Conservation (phyloP, 805 yeast species). For the Ogataea philodendri region DNA sequence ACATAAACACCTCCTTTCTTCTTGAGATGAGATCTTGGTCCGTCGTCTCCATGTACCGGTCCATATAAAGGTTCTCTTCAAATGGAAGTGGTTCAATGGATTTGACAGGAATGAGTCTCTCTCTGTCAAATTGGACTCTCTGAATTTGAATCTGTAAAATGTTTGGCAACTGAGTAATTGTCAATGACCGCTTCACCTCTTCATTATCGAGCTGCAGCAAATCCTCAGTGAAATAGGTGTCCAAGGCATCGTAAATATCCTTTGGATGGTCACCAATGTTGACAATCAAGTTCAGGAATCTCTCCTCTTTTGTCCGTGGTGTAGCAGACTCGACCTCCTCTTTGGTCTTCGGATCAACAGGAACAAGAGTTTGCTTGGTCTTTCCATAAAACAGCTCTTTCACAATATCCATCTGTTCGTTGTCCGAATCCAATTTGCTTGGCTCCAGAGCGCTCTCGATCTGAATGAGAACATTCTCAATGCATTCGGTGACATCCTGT, state of each 20-base stretch:
- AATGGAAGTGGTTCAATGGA: constrained; percentile 80
- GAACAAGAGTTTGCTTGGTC: constrained; percentile 72
- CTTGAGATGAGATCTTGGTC: constrained; percentile 51
- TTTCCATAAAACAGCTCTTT: constrained; percentile 83
- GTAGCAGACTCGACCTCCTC: constrained; percentile 27
- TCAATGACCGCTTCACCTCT: constrained; percentile 66
- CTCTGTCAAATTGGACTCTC: constrained; percentile 86
- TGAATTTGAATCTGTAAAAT: constrained; percentile 90
- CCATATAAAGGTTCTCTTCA: constrained; percentile 75
- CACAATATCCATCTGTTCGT: constrained; percentile 80
- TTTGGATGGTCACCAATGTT: constrained; percentile 87
- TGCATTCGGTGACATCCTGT: constrained; percentile 97
- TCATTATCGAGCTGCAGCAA: constrained; percentile 68
- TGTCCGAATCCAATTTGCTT: constrained; percentile 57
- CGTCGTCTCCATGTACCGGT: constrained; percentile 75
- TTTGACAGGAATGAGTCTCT: constrained; percentile 70
- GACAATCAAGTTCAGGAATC: constrained; percentile 78
- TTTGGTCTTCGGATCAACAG: constrained; percentile 37
- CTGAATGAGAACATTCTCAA: constrained; percentile 88
- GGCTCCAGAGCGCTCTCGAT: constrained; percentile 85
- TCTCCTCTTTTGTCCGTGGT: constrained; percentile 57
- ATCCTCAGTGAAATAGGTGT: constrained; percentile 77
- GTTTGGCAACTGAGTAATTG: constrained; percentile 71
- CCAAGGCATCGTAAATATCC: constrained; percentile 87
- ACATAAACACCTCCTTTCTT: constrained; percentile 55